Evolutionary conservation across 2,329 filamentous ascomycete genomes (phyloP), one percentile per base, ranked within the genome.

Genomic region (Fusarium sarcochroum): DNA sequence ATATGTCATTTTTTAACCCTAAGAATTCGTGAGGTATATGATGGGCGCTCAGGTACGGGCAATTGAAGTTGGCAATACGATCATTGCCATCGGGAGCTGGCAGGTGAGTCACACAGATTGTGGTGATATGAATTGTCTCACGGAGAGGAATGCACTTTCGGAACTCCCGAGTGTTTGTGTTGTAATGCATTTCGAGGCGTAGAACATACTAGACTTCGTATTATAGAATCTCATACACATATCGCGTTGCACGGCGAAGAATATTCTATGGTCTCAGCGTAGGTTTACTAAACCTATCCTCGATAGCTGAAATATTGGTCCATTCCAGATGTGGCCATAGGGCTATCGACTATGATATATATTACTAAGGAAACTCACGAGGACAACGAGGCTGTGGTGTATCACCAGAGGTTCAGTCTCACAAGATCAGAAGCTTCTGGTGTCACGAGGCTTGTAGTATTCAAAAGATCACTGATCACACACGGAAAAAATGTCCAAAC

Each of bases 341-440:
- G 17, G 27, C 21, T 62, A n/a, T 17, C 23, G 20, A n/a, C 14
- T 10, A 20, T n/a, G 32, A 49, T 30, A 13, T 10, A 20, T n/a
- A 45, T 57, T 30, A 13, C 58, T 32, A 40, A 57, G 58, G 35
- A 27, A 57, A 37, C 32, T 40, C 58, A 63, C 50, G 60, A 57
- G 60, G 32, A 42, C 32, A 58, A 32, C 21, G 21, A 8, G 13
- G 40, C n/a, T 44, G 35, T 18, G 13, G 14, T 15, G 30, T 32
- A 48, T 49, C 44, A 49, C 13, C 41, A 30, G 25, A 15, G 40
- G n/a, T 41, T 30, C 9, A 23, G 37, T 65, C 35, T 44, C 25
- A 53, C 30, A 27, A 37, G 40, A 37, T 47, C 34, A 8, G 37
- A 15, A 35, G 5, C 11, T 3, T 15, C 23, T 23, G 17, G 60